Evolutionary conservation across 495 filamentous ascomycete species (phyloP), one percentile per base, ranked within the genome.

Genomic region (Penicillium manginii): DNA sequence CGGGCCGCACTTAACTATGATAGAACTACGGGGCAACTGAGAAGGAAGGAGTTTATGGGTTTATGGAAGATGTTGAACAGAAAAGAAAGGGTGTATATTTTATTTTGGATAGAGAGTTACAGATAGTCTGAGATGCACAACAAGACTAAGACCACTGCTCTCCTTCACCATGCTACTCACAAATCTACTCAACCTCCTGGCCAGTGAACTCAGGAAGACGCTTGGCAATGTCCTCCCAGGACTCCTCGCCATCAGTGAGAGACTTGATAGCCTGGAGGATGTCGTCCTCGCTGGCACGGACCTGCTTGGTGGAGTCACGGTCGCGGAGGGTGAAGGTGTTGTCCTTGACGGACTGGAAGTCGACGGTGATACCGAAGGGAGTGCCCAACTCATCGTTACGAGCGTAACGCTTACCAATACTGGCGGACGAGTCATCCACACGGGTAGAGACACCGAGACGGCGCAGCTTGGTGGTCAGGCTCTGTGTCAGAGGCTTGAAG

Each of bases 291-390:
- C 77, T 78, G 23, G 84, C 83, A 35, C 86, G 79, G 29, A 90
- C 86, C 72, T 90, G 87, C 68, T 83, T 83, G 55, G 83, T 91
- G 22, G 77, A 78, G 66, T 90, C 86, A 26, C 85, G 82, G 61
- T 90, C 87, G 47, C 87, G 78, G 49, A 89, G 77, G n/a, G 88
- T 90, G 67, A 88, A 79, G 4, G 82, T 82, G 60, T 81, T 81
- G 65, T 89, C 86, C 69, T 86, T 83, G 51, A 89, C 75, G 31
- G 84, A 85, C 77, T 90, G 83, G 72, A 89, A 91, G 67, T 88
- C 84, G 35, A 87, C 78, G n/a, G 84, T 88, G 66, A 88, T 80
- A 60, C 86, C 83, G 48, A 89, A 80, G 35, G 86, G 83, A 47
- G 85, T 86, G 31, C 86, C 84, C 55, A 89, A 76, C 74, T 91